Evolutionary conservation across 2,329 filamentous ascomycete species (phyloP).

Genomic region (Penicillium brevicompactum): DNA sequence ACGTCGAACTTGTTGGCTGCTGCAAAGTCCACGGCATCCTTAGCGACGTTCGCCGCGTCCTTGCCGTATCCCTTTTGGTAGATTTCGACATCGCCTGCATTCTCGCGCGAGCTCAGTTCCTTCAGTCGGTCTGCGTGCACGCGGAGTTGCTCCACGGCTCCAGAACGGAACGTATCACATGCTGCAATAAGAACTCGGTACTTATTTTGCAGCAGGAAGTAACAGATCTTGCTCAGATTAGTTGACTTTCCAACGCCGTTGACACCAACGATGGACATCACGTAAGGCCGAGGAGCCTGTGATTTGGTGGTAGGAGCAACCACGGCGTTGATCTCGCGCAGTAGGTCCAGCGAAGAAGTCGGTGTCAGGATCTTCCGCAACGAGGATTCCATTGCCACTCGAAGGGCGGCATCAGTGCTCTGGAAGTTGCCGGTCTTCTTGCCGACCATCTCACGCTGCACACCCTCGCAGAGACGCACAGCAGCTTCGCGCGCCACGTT

Average conservation of each 20-base stretch:
- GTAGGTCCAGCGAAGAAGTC: constrained; percentile 88
- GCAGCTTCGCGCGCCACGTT: constrained; percentile 96
- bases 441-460: constrained; percentile 85
- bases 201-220: constrained; percentile 96
- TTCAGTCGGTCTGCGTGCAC: constrained; percentile 93
- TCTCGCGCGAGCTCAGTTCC: constrained; percentile 82
- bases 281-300: constrained; percentile 76
- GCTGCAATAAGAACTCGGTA: constrained; percentile 93
- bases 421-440: constrained; percentile 93
- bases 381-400: constrained; percentile 85
- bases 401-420: constrained; percentile 79
- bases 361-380: constrained; percentile 94
- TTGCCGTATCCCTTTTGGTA: constrained; percentile 98
- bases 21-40: constrained; percentile 85
- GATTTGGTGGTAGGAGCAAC: constrained; percentile 67
- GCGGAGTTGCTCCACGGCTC: constrained; percentile 93
- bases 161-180: constrained; percentile 94
- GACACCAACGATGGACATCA: constrained; percentile 97
- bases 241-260: constrained; percentile 99
- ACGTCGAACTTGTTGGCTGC: constrained; percentile 79
- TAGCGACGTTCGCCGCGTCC: constrained; percentile 91
- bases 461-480: constrained; percentile 84
- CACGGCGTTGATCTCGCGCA: constrained; percentile 86
- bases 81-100: constrained; percentile 77
- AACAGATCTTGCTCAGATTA: constrained; percentile 96